Evolutionary conservation across 2,329 filamentous ascomycete genomes (phyloP), one percentile per base, ranked within the genome.

Genomic region (Calonectria hawksworthii): DNA sequence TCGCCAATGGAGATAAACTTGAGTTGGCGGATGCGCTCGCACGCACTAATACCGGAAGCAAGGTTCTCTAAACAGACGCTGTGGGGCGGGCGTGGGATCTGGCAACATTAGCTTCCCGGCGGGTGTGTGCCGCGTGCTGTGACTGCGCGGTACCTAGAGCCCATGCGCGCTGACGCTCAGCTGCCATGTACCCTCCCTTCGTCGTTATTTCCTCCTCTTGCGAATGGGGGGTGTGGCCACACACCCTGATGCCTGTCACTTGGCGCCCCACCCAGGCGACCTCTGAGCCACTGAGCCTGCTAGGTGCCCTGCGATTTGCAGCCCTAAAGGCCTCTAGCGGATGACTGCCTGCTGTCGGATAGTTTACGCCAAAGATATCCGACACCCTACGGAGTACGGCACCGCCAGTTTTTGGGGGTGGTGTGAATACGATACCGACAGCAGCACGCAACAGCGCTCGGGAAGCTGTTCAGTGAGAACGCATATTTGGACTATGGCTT

Each of bases 1-100:
- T 44, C 41, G 41, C 41, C 18, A 44, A 44, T 44, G 41, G 41
- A 78, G 74, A 80, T 79, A 76, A 76, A 79, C 74, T 77, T 69
- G 77, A 74, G 74, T 73, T 74, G 73, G 64, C 50, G n/a, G 70
- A 50, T 73, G 34, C 67, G 61, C 52, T 54, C 70, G 50, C 38
- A 47, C 13, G 54, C 66, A 63, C 78, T 77, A 77, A 64, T 21
- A 75, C 71, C 67, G 50, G 76, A 72, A 61, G 68, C 68, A 56
- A 65, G 68, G 68, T 71, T 71, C 68, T 54, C 61, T 65, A 64
- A 76, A 72, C 59, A 73, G 78, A 74, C 70, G 70, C 44, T 52
- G 76, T 77, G 76, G 73, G 64, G 64, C 52, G 23, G 26, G 50
- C 23, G 34, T 52, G 44, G 52, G 64, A 52, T 61, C 32, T 67